These are phyloP conservation scores for Acer negundo DNA, from an alignment of 345 rosid genomes.

Conservation along the genomic window DNA sequence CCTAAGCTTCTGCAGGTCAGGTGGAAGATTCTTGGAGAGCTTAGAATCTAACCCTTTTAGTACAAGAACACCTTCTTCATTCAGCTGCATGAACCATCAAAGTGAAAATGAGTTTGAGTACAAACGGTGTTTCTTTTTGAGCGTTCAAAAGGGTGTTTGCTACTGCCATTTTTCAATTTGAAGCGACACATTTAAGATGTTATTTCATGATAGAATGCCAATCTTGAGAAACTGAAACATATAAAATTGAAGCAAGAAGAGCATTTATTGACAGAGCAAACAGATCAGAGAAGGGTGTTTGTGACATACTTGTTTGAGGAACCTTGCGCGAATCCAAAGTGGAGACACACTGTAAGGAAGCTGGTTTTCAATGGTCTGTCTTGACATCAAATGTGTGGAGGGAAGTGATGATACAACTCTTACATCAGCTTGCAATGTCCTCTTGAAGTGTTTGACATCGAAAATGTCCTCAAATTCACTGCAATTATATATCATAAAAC, in stretches of 20 bases:
- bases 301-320: constrained; percentile 47
- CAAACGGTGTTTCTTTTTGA: background rate
- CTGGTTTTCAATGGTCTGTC: constrained; percentile 53
- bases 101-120: background rate
- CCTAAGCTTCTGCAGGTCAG: constrained; percentile 75
- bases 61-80: constrained; percentile 61
- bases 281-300: background rate
- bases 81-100: constrained; percentile 44
- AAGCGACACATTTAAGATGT: no score
- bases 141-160: background rate
- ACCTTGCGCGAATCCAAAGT: constrained; percentile 66
- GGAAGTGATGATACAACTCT: constrained; percentile 71
- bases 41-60: constrained; percentile 69
- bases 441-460: constrained; percentile 69
- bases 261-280: background rate
- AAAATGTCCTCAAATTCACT: constrained; percentile 72
- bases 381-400: constrained; percentile 62
- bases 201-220: no score
- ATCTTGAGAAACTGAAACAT: no score
- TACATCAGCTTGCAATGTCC: constrained; percentile 56
- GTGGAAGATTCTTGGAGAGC: constrained; percentile 68
- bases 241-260: no score
- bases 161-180: background rate
- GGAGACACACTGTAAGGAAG: constrained; percentile 66
- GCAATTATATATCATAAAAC: constrained; percentile 23